A percentile compares a stretch with the other conserved stretches of the same genome.
Conservation (phyloP, 192 early-diverging fungal species). For the Irineochytrium annulatum region DNA sequence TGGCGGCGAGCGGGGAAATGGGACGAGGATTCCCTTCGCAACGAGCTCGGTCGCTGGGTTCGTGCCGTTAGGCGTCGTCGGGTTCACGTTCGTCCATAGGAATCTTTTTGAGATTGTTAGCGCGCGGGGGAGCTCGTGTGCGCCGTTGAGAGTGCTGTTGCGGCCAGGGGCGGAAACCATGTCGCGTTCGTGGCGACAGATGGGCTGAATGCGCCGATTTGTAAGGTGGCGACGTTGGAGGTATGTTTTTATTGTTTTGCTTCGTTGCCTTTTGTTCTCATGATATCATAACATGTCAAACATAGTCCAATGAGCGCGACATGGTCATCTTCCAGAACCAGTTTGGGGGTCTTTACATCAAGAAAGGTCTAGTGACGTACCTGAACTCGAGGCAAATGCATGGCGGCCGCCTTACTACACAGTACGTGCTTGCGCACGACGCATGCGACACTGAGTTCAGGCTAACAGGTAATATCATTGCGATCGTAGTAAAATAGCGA, state of each 20-base stretch:
- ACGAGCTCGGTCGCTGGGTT: not conserved
- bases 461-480: not conserved
- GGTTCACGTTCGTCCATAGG: not conserved
- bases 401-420: not conserved
- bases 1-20: not conserved
- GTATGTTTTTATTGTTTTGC: too few relatives aligned
- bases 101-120: not conserved
- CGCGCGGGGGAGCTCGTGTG: not conserved
- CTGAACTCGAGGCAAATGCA: not conserved
- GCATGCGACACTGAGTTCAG: not conserved
- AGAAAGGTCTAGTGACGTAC: not conserved
- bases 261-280: not conserved
- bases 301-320: not conserved
- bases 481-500: too few relatives aligned
- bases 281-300: not conserved
- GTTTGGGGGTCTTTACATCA: conserved; percentile 2
- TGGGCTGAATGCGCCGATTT: not conserved
- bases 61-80: not conserved
- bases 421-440: conserved; percentile 1
- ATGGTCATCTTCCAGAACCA: conserved; percentile 5
- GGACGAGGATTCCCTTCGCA: conserved; percentile 3
- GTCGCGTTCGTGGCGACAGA: conserved; percentile 1
- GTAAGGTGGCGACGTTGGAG: not conserved
- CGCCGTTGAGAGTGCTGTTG: not conserved
- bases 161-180: not conserved